Conservation (phyloP, 305 asterid genomes). For the Solanum hybrid region DNA sequence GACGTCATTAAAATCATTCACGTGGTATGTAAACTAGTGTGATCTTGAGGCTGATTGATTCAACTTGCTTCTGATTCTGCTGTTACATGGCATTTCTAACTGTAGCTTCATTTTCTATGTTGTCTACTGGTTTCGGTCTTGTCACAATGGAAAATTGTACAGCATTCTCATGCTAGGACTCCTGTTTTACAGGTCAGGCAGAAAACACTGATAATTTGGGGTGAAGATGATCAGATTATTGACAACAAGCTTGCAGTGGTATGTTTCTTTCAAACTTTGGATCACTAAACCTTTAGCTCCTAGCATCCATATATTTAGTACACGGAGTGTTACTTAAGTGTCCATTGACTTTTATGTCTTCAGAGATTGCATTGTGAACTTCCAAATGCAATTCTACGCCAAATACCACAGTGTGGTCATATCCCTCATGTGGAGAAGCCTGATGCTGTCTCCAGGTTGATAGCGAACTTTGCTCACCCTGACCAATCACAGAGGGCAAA, state of each 20-base stretch:
- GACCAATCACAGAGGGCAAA: constrained; percentile 17
- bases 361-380: constrained; percentile 82
- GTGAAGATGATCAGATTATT: constrained; percentile 82
- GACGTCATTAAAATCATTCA: not conserved
- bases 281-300: not conserved
- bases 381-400: constrained; percentile 64
- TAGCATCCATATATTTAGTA: not conserved
- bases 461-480: constrained; percentile 37
- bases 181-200: constrained; percentile 52
- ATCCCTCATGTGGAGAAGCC: constrained; percentile 92
- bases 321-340: not conserved
- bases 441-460: constrained; percentile 50
- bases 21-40: not conserved
- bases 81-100: not conserved
- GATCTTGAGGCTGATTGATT: not conserved
- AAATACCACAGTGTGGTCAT: constrained; percentile 81
- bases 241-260: constrained; percentile 80
- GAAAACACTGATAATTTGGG: constrained; percentile 84
- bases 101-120: not conserved
- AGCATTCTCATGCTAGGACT: not conserved
- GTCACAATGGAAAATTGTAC: not conserved
- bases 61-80: not conserved
- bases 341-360: not conserved
- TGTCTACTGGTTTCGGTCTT: not conserved
- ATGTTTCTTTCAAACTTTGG: constrained; percentile 10